These are phyloP conservation scores for Excoecaria agallocha DNA, from an alignment of 345 rosid species.

Conservation along the genomic window DNA sequence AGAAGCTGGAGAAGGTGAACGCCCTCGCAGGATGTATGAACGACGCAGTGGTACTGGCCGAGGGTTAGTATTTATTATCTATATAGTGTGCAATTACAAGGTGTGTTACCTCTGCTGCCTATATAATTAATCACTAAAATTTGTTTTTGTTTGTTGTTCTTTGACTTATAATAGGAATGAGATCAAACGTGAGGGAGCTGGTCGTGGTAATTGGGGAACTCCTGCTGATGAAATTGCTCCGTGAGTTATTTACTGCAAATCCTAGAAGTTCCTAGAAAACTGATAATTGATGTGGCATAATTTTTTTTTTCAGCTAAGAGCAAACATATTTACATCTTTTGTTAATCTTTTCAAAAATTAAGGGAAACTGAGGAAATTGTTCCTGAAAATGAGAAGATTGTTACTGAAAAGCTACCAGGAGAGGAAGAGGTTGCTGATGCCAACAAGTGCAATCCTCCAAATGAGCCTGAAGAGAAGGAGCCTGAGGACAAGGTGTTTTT, in stretches of 20 bases:
- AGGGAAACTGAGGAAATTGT: conserved; percentile 72
- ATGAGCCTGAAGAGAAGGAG: conserved; percentile 68
- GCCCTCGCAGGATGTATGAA: conserved; percentile 59
- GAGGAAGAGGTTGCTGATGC: conserved; percentile 67
- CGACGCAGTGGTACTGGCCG: conserved; percentile 94
- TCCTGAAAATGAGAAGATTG: conserved; percentile 49
- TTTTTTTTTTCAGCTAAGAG: not conserved
- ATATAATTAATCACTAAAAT: not conserved
- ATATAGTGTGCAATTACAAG: not conserved
- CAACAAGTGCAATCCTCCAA: conserved; percentile 57
- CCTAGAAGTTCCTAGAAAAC: not conserved
- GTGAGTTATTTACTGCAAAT: conserved; percentile 39
- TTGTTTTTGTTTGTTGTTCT: not conserved
- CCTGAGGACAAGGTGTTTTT: conserved; percentile 72
- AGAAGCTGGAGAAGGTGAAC: conserved; percentile 69
- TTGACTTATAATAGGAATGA: conserved; percentile 48
- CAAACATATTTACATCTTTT: not conserved
- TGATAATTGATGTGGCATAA: too few species aligned
- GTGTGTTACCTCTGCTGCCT: not conserved
- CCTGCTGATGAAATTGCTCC: conserved; percentile 64
- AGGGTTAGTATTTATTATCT: conserved; percentile 55
- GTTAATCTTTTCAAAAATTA: conserved; percentile 17
- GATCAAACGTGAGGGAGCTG: conserved; percentile 84
- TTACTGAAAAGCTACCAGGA: conserved; percentile 54
- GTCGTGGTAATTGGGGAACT: conserved; percentile 96